These are phyloP conservation scores for Aspergillus sp. DNA, from an alignment of 2,329 filamentous ascomycete species.

Conservation along the genomic window DNA sequence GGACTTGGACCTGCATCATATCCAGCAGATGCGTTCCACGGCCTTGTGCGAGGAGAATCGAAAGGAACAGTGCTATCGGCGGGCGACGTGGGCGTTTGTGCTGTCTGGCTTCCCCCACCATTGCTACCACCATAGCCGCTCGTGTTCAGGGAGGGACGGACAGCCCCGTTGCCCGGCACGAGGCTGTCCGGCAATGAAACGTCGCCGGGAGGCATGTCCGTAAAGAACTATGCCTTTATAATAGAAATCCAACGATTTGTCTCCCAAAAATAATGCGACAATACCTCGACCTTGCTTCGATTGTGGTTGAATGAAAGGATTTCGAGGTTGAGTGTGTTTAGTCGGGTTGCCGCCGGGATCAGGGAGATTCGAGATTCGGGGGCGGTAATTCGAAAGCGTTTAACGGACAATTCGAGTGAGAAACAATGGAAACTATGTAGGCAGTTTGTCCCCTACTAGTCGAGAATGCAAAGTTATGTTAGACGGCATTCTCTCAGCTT, in stretches of 20 bases:
- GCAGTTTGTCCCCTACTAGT: background rate
- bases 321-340: background rate
- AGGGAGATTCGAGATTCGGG: conserved; percentile 3
- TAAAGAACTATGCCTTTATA: conserved; percentile 18
- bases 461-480: conserved; percentile 1
- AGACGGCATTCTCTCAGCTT: conserved; percentile 7
- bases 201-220: conserved; percentile 44
- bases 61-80: conserved; percentile 36
- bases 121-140: conserved; percentile 31
- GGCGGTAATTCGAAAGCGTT: conserved; percentile 3
- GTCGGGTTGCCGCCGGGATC: conserved; percentile 10
- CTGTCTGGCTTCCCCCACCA: conserved; percentile 27
- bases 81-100: conserved; percentile 42
- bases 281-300: background rate
- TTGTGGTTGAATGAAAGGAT: background rate
- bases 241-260: conserved; percentile 1
- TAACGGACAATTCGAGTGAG: background rate
- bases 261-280: background rate
- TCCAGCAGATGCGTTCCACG: conserved; percentile 21
- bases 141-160: conserved; percentile 37
- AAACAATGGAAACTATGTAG: background rate
- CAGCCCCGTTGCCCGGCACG: conserved; percentile 42
- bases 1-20: conserved; percentile 27
- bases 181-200: conserved; percentile 42
- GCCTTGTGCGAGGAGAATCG: conserved; percentile 35